A percentile compares a stretch with the other conserved stretches of the same genome.
phyloP scores from a whole-genome alignment of 225 moss, liverwort and hornwort species.

The Sphagnum contortum region DNA sequence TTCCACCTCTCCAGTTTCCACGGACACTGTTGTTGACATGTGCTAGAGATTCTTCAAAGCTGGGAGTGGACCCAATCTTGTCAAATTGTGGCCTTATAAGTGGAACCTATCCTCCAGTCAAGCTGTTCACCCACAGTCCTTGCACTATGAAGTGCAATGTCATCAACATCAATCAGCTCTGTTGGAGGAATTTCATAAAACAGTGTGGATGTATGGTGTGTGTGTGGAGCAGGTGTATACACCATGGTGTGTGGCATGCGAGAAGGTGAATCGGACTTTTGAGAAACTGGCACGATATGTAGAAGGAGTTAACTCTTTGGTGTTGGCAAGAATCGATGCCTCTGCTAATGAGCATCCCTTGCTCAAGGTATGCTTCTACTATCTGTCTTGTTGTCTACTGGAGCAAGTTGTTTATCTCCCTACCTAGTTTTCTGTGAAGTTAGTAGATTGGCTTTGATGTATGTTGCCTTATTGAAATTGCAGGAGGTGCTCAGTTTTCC shows the following conservation, averaged over 20 bases:
- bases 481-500: conserved; percentile 42
- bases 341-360: conserved; percentile 74
- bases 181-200: background rate
- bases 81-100: background rate
- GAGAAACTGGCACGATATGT: conserved; percentile 64
- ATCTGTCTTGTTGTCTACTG: background rate
- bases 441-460: background rate
- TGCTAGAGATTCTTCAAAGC: background rate
- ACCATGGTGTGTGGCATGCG: conserved; percentile 70
- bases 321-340: conserved; percentile 67
- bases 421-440: too few relatives aligned
- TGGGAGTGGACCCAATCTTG: background rate
- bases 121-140: background rate
- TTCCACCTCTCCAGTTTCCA: background rate
- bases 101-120: background rate
- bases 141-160: conserved; percentile 1
- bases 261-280: conserved; percentile 51
- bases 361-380: conserved; percentile 32
- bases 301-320: conserved; percentile 47
- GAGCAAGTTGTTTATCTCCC: background rate
- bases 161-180: background rate
- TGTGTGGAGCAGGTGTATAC: conserved; percentile 45
- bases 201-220: background rate
- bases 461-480: background rate
- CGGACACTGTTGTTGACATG: background rate